Conservation (phyloP, 1,284 basidiomycete genomes). For the Trichosporon asahii region DNA sequence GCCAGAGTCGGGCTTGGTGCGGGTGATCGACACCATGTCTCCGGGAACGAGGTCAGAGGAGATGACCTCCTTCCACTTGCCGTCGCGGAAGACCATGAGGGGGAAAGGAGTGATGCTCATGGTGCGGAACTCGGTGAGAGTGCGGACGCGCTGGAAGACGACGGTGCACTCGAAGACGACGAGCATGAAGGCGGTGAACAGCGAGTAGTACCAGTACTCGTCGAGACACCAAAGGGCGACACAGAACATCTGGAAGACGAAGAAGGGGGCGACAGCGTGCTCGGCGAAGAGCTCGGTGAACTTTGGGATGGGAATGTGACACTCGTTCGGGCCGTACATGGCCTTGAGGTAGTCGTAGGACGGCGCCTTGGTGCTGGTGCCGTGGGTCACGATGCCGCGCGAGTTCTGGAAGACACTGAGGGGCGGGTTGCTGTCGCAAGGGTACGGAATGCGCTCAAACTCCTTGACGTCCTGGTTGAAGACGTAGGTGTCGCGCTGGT, state of each 20-base stretch:
- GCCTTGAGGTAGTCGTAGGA: conserved; percentile 54
- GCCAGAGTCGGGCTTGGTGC: conserved; percentile 75
- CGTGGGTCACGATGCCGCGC: conserved; percentile 52
- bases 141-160: conserved; percentile 89
- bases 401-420: conserved; percentile 67
- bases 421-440: conserved; percentile 69
- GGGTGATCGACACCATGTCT: conserved; percentile 77
- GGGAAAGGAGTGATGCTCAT: conserved; percentile 89
- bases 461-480: conserved; percentile 58
- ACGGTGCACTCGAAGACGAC: conserved; percentile 95
- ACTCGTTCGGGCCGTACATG: conserved; percentile 86
- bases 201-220: conserved; percentile 96
- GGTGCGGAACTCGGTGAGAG: conserved; percentile 87
- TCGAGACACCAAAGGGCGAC: conserved; percentile 93
- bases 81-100: conserved; percentile 73
- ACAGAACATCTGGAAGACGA: conserved; percentile 94
- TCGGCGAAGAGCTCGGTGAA: conserved; percentile 84
- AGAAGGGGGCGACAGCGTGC: conserved; percentile 91
- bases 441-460: conserved; percentile 86
- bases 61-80: conserved; percentile 73
- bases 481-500: conserved; percentile 93
- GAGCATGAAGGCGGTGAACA: conserved; percentile 96
- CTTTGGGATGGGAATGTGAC: conserved; percentile 89
- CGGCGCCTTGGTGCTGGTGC: conserved; percentile 27
- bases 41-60: conserved; percentile 84